Conservation (phyloP, 2,329 filamentous ascomycete genomes). For the Ambrosiella cleistominuta region DNA sequence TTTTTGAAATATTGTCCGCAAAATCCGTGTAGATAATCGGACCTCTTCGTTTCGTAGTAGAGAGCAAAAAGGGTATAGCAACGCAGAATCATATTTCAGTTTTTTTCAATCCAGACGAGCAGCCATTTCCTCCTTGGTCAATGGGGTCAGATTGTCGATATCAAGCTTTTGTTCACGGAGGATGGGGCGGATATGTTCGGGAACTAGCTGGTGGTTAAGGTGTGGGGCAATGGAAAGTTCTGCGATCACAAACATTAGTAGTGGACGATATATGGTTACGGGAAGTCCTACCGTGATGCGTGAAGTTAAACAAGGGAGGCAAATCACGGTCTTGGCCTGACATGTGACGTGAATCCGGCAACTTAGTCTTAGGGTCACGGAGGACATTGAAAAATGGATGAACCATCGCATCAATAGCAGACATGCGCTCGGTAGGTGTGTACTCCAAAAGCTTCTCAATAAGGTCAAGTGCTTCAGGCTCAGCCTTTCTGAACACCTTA, state of each 20-base stretch:
- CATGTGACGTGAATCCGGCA: slow-evolving; percentile 86
- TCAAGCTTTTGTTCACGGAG: slow-evolving; percentile 68
- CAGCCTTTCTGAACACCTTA: slow-evolving; percentile 97
- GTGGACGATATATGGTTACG: background rate
- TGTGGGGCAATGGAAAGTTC: slow-evolving; percentile 90
- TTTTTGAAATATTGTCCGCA: too few relatives aligned
- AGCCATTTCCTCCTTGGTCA: slow-evolving; percentile 93
- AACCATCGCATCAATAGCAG: slow-evolving; percentile 89
- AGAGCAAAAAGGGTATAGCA: slow-evolving; percentile 1
- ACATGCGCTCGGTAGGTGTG: slow-evolving; percentile 86
- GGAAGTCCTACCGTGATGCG: slow-evolving; percentile 58
- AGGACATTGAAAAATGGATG: slow-evolving; percentile 98
- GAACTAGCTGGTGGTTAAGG: slow-evolving; percentile 77
- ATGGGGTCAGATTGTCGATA: slow-evolving; percentile 80
- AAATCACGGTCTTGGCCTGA: slow-evolving; percentile 65
- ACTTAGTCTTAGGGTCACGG: slow-evolving; percentile 71
- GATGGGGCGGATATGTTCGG: slow-evolving; percentile 57
- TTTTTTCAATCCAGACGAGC: slow-evolving; percentile 67
- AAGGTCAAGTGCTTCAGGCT: slow-evolving; percentile 79
- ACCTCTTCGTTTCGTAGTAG: background rate
- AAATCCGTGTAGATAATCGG: background rate
- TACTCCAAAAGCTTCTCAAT: slow-evolving; percentile 92
- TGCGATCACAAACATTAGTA: slow-evolving; percentile 21
- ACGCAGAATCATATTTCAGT: slow-evolving; percentile 3
- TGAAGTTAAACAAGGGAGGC: slow-evolving; percentile 82